Evolutionary conservation across 2,329 filamentous ascomycete species (phyloP), one percentile per base, ranked within the genome.

Genomic region (Microdochium paspali): DNA sequence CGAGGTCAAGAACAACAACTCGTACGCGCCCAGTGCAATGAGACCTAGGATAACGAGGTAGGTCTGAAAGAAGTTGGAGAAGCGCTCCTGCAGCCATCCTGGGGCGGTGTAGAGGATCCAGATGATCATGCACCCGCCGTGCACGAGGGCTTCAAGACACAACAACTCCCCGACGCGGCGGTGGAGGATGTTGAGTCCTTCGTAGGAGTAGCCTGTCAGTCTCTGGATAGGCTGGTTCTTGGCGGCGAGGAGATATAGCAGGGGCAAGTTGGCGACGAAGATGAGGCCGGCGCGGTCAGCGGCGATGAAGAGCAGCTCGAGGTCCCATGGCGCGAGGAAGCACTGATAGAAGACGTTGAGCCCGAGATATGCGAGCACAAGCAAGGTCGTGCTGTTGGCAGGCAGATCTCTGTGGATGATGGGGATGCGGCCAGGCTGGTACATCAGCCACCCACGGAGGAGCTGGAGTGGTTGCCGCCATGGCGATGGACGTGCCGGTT

Each of bases 131-230:
- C 73, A 71, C 4, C 61, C 55, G 28, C 72, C 69, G 54, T 85
- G 82, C 0, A 83, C 50, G 1, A 77, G 53, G 2, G 78, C 79
- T 32, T 76, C 67, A n/a, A 82, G 61, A 57, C 79, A 83, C 61
- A 84, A 69, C 24, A 77, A 59, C 58, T 84, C 80, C 23, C 81
- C 80, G 1, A 84, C 68, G 4, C 80, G 71, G 30, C 81, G 76
- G 58, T 85, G 81, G 47, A 84, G 73, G 43, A 85, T 75, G 57
- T 85, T 84, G 39, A 85, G 66, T 4, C 76, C 73, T 60, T 85
- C 81, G 56, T 85, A 85, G 0, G 80, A 84, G 51, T 75, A 73
- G 3, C 81, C 80, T 0, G 80, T 84, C 18, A 85, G 64, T 2
- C 70, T 54, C 49, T 76, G 76, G 28, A 85, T 57, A 0, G 81